Percentiles rank a stretch among this genome's conserved stretches.
Evolutionary conservation across 1,284 basidiomycete species (phyloP).

Genomic region (Malassezia pachydermatis): DNA sequence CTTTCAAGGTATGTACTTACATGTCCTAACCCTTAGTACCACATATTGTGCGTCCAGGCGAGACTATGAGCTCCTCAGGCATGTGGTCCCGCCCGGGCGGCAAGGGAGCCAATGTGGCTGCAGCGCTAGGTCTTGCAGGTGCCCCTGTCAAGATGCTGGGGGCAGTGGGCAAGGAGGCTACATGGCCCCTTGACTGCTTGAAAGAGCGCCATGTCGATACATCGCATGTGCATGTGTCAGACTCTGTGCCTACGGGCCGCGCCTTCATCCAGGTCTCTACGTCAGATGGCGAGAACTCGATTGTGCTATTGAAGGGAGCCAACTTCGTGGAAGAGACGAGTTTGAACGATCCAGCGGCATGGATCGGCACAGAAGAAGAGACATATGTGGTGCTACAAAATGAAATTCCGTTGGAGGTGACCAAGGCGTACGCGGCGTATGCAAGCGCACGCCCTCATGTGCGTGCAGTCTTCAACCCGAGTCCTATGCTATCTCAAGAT

Average conservation of each 20-base stretch:
- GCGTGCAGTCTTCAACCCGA: conserved; percentile 53
- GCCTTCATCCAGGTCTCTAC: conserved; percentile 44
- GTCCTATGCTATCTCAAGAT: conserved; percentile 51
- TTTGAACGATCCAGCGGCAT: conserved; percentile 11
- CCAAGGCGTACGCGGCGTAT: conserved; percentile 48
- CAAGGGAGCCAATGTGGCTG: conserved; percentile 44
- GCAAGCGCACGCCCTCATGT: conserved; percentile 11
- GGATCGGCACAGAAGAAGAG: conserved; percentile 1
- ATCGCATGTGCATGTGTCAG: conserved; percentile 22
- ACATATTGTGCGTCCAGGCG: conserved; percentile 37
- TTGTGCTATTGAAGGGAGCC: conserved; percentile 43
- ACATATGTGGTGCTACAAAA: conserved; percentile 55
- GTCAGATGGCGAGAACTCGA: conserved; percentile 44
- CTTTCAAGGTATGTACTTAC: conserved; percentile 22
- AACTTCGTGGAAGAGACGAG: conserved; percentile 26
- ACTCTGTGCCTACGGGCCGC: conserved; percentile 32
- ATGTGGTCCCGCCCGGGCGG: conserved; percentile 37
- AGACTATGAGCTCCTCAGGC: conserved; percentile 37
- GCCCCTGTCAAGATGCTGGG: conserved; percentile 27
- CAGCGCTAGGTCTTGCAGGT: conserved; percentile 36
- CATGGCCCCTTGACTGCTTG: conserved; percentile 40
- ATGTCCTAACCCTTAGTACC: conserved; percentile 19
- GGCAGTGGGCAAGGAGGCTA: conserved; percentile 38
- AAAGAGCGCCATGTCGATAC: conserved; percentile 25
- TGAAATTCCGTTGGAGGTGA: conserved; percentile 53